Conservation (phyloP, 1,284 basidiomycete species). For the Cryptococcus floricola region DNA sequence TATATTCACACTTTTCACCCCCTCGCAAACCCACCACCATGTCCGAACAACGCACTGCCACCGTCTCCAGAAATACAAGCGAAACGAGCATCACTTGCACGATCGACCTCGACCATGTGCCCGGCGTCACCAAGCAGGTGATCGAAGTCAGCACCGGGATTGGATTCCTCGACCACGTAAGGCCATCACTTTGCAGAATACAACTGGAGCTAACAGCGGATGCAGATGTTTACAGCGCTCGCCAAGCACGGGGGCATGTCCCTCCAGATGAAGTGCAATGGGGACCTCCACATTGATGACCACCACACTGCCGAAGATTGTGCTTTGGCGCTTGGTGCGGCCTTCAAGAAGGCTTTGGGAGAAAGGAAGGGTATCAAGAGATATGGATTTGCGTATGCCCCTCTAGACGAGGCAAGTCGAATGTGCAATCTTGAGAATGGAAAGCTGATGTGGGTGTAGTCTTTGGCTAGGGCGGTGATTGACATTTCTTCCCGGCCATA, state of each 20-base stretch:
- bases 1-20: not conserved
- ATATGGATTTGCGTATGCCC: constrained; percentile 95
- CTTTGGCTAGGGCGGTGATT: constrained; percentile 89
- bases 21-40: constrained; percentile 29
- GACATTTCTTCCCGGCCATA: constrained; percentile 97
- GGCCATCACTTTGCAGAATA: constrained; percentile 18
- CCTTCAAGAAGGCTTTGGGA: constrained; percentile 93
- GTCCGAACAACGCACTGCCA: constrained; percentile 55
- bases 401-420: constrained; percentile 80
- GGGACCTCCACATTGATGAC: constrained; percentile 97
- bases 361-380: constrained; percentile 91
- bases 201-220: not conserved
- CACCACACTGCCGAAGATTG: constrained; percentile 98
- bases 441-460: constrained; percentile 53
- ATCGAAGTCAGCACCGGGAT: constrained; percentile 93
- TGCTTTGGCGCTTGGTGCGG: constrained; percentile 85
- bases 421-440: no score
- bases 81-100: constrained; percentile 86
- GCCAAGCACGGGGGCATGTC: constrained; percentile 93
- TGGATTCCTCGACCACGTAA: constrained; percentile 95
- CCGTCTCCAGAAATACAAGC: constrained; percentile 78
- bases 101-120: constrained; percentile 76
- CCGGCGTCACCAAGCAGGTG: constrained; percentile 62
- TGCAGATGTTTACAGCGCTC: constrained; percentile 85
- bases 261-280: constrained; percentile 81